phyloP scores from a whole-genome alignment of 1,284 basidiomycete genomes.

The Erythrobasidium hasegawianum region DNA sequence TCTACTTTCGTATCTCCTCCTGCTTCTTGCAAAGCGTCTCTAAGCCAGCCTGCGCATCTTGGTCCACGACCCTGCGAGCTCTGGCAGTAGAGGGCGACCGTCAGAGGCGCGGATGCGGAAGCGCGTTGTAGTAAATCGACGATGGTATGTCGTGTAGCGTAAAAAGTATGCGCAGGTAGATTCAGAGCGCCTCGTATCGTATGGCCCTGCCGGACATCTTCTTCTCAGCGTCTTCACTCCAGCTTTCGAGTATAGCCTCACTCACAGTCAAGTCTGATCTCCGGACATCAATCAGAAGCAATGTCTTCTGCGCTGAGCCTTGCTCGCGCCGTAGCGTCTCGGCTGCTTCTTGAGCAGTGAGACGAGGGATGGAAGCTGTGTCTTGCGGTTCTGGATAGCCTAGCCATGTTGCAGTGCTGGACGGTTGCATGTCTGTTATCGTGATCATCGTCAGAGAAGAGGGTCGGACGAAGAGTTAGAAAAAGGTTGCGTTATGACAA shows the following conservation, averaged over 20 bases:
- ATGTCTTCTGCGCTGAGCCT: neutral
- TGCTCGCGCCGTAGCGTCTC: neutral
- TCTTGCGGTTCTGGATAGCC: conserved; percentile 31
- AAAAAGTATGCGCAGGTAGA: conserved; percentile 28
- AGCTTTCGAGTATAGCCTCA: no score
- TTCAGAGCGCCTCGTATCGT: conserved; percentile 21
- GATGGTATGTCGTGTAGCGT: conserved; percentile 5
- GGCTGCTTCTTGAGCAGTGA: conserved; percentile 16
- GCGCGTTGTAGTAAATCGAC: neutral
- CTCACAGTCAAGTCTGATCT: conserved; percentile 28
- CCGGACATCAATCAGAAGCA: conserved; percentile 26
- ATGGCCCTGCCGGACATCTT: conserved; percentile 8
- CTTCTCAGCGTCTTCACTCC: neutral
- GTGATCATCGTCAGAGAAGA: no score
- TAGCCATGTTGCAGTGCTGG: conserved; percentile 21
- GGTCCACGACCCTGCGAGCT: conserved; percentile 33
- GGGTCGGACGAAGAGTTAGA: no score
- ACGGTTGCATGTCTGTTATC: no score
- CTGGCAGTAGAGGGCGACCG: conserved; percentile 18
- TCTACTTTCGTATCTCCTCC: neutral
- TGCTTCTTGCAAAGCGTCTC: neutral
- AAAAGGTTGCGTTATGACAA: no score
- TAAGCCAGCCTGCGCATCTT: conserved; percentile 28
- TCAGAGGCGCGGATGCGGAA: neutral
- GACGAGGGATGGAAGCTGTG: conserved; percentile 20